Evolutionary conservation across 106 monocot genomes (phyloP).

Genomic region (Amphibolis antarctica): DNA sequence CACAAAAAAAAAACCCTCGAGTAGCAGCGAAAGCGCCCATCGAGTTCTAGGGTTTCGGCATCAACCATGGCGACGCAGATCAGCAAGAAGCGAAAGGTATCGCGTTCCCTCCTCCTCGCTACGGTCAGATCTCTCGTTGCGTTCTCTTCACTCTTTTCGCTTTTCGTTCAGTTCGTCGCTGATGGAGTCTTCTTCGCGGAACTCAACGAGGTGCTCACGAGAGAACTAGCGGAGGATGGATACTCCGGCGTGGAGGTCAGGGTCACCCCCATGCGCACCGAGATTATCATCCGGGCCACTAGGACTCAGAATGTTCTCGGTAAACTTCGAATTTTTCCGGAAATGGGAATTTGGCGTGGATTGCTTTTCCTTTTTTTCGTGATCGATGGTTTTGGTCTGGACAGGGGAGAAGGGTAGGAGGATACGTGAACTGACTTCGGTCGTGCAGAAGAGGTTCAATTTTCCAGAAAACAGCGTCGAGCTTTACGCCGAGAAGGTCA

Average conservation of each 20-base stretch:
- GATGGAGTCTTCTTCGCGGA: slow-evolving; percentile 23
- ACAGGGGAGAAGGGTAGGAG: slow-evolving; percentile 29
- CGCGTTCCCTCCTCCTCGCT: background rate
- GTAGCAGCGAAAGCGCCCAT: background rate
- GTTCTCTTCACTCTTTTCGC: background rate
- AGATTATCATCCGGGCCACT: slow-evolving; percentile 25
- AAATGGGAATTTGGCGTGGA: background rate
- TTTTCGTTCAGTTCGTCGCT: slow-evolving; percentile 15
- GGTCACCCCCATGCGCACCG: slow-evolving; percentile 25
- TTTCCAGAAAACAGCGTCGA: slow-evolving; percentile 25
- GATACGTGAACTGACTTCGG: slow-evolving; percentile 19
- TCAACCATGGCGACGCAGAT: slow-evolving; percentile 15
- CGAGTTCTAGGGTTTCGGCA: background rate
- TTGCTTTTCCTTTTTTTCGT: background rate
- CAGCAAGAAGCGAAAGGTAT: slow-evolving; percentile 22
- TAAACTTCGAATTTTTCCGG: background rate
- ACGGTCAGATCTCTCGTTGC: background rate
- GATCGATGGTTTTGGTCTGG: background rate
- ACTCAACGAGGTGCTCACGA: slow-evolving; percentile 21
- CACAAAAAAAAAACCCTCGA: background rate
- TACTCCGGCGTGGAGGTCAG: slow-evolving; percentile 20
- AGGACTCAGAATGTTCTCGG: slow-evolving; percentile 25
- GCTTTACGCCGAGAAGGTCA: slow-evolving; percentile 28
- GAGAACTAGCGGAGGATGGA: slow-evolving; percentile 20
- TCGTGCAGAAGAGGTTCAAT: slow-evolving; percentile 28